Evolutionary conservation across 371 early-diverging fungal species (phyloP), one percentile per base, ranked within the genome.

Genomic region (Mucor lusitanicus): DNA sequence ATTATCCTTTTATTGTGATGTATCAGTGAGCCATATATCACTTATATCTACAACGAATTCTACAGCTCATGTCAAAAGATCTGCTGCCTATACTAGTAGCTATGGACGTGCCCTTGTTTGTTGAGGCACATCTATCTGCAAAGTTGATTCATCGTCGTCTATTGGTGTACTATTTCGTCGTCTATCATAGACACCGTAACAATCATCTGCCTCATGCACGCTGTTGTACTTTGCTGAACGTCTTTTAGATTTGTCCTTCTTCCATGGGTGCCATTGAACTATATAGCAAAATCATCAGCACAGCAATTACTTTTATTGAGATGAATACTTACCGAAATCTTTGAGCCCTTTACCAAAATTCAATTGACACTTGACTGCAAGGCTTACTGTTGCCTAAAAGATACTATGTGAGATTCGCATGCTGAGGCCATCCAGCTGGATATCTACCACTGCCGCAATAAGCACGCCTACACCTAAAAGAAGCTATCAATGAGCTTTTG

Each of bases 301-400:
- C 30, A 55, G 3, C 4, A n/a, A 13, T 55, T 5, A n/a, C 53
- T 27, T 27, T 21, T 5, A 25, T 15, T 6, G 7, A n/a, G n/a
- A 11, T 27, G 25, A 11, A 19, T 44, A 44, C 3, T 35, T 30
- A 67, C 67, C 67, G 32, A 40, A 40, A 12, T 42, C 46, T 61
- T 67, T 54, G 42, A 67, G 42, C 1, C 67, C 67, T n/a, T 42
- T 61, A n/a, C 61, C 54, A 21, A 61, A 67, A 53, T 67, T 67
- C 6, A 61, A 19, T 35, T 33, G 30, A 3, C 55, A 54, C 25
- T 15, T 40, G 25, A 56, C n/a, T 6, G 64, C 4, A 17, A 63
- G 28, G 3, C 28, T 21, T 11, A 63, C 32, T 5, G 64, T 63
- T 7, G 30, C 30, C 64, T 63, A 55, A 25, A 13, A 54, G 19